Base-by-base conservation (phyloP, 2,329 filamentous ascomycete genomes). In the Pseudogymnoascus sp. region DNA sequence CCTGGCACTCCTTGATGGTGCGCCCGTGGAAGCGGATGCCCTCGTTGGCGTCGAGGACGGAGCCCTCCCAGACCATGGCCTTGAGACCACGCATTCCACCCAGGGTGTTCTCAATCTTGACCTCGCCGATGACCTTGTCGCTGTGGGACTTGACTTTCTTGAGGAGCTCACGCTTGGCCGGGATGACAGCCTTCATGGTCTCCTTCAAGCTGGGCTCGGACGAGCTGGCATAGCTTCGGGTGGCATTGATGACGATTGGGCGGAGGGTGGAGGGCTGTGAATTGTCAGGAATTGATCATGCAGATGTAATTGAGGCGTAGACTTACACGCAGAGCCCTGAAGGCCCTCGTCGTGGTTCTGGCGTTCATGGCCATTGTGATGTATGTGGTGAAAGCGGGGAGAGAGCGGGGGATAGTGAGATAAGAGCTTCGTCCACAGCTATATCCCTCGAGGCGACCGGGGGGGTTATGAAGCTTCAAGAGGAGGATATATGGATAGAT, bases 51-150 rank as follows among this genome's bases (percentile, higher is more conserved):
- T 99, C 94, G 59, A 99, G 87, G 23, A 97, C 93, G 9, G 92
- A 97, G 55, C 94, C 94, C 78, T 99, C 94, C 94, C 94, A 99
- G 62, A 99, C 84, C 92, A 99, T 97, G 69, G 92, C 90, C 79
- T 96, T 97, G 69, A 99, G 84, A 39, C 93, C 93, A 77, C 92
- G 90, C 94, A 97, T 97, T 72, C 94, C 94, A 70, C 94, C 94
- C 69, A 97, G 85, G 22, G 91, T 91, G 78, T 94, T 96, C 77
- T 93, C 90, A 52, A 97, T 85, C 81, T 93, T 96, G 76, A 97
- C 87, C 71, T 96, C 90, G 63, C 93, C 93, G 70, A 97, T 87
- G 64, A 87, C 86, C 76, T 92, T 94, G 71, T 87, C 84, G 60
- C 85, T 83, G 74, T 93, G 86, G 63, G 88, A 84, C 80, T 97